Evolutionary conservation across 306 rosid genomes (phyloP).

Genomic region (Herpetospermum pedunculosum): DNA sequence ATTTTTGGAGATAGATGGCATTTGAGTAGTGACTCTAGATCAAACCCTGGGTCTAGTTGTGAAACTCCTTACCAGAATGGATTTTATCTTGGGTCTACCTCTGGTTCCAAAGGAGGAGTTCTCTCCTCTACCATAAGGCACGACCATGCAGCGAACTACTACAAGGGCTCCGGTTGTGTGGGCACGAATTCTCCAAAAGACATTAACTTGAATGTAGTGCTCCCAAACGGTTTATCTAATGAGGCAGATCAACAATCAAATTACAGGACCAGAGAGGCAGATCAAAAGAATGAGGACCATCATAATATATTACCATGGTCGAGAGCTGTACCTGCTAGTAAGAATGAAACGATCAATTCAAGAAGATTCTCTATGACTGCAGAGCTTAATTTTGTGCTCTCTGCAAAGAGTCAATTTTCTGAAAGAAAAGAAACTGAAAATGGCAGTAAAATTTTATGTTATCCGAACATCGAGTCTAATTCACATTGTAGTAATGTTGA

Average conservation of each 20-base stretch:
- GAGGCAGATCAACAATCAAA: slow-evolving; percentile 20
- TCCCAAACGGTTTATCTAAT: slow-evolving; percentile 42
- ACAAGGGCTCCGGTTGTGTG: slow-evolving; percentile 35
- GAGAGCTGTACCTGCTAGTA: slow-evolving; percentile 32
- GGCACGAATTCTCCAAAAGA: slow-evolving; percentile 42
- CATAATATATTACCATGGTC: slow-evolving; percentile 60
- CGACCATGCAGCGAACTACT: slow-evolving; percentile 31
- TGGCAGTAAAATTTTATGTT: slow-evolving; percentile 22
- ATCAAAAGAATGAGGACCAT: slow-evolving; percentile 37
- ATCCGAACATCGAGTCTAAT: slow-evolving; percentile 27
- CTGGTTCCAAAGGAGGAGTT: slow-evolving; percentile 42
- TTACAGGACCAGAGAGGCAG: slow-evolving; percentile 28
- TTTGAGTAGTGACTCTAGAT: slow-evolving; percentile 39
- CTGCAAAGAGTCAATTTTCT: slow-evolving; percentile 20
- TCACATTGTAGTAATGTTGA: slow-evolving; percentile 32
- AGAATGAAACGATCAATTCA: slow-evolving; percentile 30
- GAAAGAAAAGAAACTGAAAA: slow-evolving; percentile 29
- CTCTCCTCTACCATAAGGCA: slow-evolving; percentile 42
- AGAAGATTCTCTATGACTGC: slow-evolving; percentile 23
- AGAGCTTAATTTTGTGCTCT: slow-evolving; percentile 30
- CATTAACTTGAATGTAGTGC: slow-evolving; percentile 55
- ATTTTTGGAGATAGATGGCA: slow-evolving; percentile 28
- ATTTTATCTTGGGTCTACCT: slow-evolving; percentile 42
- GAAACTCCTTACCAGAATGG: slow-evolving; percentile 49
- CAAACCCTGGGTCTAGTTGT: slow-evolving; percentile 31